Conservation (phyloP, 257 asterid genomes). For the Perilla frutescens region DNA sequence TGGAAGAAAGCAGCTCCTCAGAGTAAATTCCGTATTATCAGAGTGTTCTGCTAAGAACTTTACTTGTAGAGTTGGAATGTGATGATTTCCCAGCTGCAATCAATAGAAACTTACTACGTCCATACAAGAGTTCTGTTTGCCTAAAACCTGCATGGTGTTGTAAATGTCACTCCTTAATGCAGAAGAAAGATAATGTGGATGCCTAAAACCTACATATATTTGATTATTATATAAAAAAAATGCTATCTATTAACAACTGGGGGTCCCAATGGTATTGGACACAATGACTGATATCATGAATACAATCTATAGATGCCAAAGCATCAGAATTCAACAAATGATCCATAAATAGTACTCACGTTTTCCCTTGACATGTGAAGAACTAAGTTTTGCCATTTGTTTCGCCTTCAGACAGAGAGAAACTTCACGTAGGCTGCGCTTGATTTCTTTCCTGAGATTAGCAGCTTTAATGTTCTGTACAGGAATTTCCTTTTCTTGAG, state of each 20-base stretch:
- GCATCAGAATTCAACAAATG: not conserved
- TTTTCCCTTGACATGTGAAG: constrained; percentile 53
- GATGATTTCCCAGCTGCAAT: constrained; percentile 54
- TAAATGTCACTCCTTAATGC: constrained; percentile 5
- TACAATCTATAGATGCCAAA: constrained; percentile 19
- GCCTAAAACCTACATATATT: not conserved
- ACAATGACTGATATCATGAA: not conserved
- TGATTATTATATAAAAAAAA: not conserved
- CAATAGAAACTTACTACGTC: constrained; percentile 54
- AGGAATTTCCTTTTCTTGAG: constrained; percentile 75
- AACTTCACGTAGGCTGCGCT: constrained; percentile 58
- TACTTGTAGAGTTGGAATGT: constrained; percentile 52
- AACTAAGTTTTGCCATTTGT: constrained; percentile 44
- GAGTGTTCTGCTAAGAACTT: not conserved
- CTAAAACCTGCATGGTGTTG: constrained; percentile 49
- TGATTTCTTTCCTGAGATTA: constrained; percentile 63
- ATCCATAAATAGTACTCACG: constrained; percentile 51
- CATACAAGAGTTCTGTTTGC: constrained; percentile 52
- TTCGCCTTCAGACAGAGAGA: constrained; percentile 57
- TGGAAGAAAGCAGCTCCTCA: not conserved
- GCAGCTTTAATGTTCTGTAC: constrained; percentile 43
- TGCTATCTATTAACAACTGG: not conserved
- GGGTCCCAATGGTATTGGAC: not conserved
- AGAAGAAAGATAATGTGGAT: not conserved
- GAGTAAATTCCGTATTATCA: not conserved